These are phyloP conservation scores for Rhododendron griersonianum DNA, from an alignment of 148 eudicot genomes.

Conservation along the genomic window DNA sequence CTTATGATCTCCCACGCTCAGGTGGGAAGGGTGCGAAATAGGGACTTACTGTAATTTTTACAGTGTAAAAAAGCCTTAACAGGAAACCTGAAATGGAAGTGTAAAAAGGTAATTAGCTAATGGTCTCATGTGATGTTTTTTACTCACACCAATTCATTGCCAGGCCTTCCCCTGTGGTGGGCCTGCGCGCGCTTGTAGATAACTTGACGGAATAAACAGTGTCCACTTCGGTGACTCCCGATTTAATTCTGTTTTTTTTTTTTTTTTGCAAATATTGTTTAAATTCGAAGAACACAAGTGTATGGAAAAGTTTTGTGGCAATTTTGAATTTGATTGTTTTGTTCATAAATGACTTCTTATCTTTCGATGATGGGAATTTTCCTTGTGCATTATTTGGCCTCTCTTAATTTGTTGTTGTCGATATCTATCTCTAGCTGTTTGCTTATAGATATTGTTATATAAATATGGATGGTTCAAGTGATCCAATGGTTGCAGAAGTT, in stretches of 20 bases:
- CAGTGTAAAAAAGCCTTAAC: not conserved
- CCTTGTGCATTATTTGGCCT: not conserved
- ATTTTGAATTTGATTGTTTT: not conserved
- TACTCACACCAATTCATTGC: slow-evolving; percentile 7
- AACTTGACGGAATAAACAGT: slow-evolving; percentile 9
- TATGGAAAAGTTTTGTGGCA: not conserved
- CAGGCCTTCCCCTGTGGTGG: not conserved
- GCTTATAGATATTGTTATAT: not conserved
- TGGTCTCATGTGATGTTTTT: slow-evolving; percentile 1
- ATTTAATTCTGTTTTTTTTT: slow-evolving; percentile 10
- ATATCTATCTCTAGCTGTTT: not conserved
- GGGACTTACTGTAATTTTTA: not conserved
- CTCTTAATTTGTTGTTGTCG: not conserved
- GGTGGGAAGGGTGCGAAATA: slow-evolving; percentile 19
- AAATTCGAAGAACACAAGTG: not conserved
- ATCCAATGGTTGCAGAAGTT: not conserved
- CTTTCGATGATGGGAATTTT: not conserved
- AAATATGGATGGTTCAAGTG: not conserved
- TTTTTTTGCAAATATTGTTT: not conserved
- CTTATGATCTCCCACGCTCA: slow-evolving; percentile 14
- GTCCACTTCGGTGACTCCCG: not conserved
- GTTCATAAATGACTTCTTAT: not conserved
- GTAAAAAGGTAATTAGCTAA: not conserved
- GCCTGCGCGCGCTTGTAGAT: slow-evolving; percentile 16
- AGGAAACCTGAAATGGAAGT: not conserved